Evolutionary conservation across 345 rosid species (phyloP).

Genomic region (Eucalyptus erythrocorys): DNA sequence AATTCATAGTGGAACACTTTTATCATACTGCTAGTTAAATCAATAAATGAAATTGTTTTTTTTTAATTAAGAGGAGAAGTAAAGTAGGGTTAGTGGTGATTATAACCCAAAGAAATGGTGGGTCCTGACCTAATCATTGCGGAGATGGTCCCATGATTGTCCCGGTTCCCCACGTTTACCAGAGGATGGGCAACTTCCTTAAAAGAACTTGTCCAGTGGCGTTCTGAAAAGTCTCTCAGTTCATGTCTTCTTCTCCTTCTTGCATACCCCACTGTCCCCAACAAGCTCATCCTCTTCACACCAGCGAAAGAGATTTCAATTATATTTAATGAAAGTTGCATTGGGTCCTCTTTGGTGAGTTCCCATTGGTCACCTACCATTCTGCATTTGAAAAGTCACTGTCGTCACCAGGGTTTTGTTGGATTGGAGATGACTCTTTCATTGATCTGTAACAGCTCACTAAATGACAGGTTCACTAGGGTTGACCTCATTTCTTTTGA

Average conservation of each 20-base stretch:
- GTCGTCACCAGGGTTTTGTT: neutral
- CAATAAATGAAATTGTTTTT: neutral
- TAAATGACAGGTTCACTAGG: neutral
- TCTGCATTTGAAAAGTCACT: neutral
- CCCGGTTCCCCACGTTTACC: slow-evolving; percentile 42
- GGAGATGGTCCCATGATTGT: slow-evolving; percentile 26
- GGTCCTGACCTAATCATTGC: slow-evolving; percentile 17
- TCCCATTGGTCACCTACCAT: slow-evolving; percentile 7
- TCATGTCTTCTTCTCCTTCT: neutral
- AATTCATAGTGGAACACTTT: neutral
- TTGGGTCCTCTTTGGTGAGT: neutral
- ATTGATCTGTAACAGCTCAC: neutral
- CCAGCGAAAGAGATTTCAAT: neutral
- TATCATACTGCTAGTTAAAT: neutral
- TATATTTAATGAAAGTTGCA: neutral
- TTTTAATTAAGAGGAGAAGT: neutral
- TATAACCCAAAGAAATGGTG: slow-evolving; percentile 5
- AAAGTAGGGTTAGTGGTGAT: neutral
- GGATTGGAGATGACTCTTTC: neutral
- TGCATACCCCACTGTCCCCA: neutral
- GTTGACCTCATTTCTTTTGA: neutral
- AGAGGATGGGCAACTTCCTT: neutral
- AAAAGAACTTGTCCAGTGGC: neutral
- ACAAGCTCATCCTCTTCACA: neutral
- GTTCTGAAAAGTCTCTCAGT: neutral